Evolutionary conservation across 148 eudicot genomes (phyloP).

Genomic region (Chenopodium album): DNA sequence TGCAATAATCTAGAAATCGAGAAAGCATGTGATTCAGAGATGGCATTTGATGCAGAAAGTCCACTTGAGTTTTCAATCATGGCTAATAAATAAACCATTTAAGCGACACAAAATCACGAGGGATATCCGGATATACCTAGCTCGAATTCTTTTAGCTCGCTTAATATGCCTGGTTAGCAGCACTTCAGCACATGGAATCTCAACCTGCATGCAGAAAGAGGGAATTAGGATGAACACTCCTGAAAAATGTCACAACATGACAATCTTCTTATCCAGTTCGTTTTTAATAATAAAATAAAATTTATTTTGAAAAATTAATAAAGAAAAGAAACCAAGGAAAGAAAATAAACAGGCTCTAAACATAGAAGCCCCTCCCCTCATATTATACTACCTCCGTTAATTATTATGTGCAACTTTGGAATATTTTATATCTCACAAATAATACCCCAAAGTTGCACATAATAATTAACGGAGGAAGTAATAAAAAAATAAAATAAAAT

Average conservation of each 20-base stretch:
- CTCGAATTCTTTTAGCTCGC: conserved; percentile 67
- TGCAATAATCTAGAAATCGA: background rate
- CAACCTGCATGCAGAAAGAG: conserved; percentile 40
- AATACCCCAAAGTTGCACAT: too few species aligned
- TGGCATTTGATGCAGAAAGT: background rate
- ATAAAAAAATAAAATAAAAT: too few species aligned
- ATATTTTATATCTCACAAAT: too few species aligned
- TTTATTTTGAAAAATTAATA: too few species aligned
- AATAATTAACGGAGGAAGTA: too few species aligned
- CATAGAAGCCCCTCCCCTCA: too few species aligned
- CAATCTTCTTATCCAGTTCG: background rate
- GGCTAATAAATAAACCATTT: background rate
- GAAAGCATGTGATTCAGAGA: background rate
- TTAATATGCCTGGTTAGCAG: conserved; percentile 54
- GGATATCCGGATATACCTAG: conserved; percentile 40
- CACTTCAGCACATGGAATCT: conserved; percentile 39
- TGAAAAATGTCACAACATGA: background rate
- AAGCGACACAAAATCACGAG: background rate
- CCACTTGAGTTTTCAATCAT: background rate
- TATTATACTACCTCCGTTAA: too few species aligned
- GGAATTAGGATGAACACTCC: conserved; percentile 18
- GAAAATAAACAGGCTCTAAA: too few species aligned
- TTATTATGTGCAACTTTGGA: too few species aligned
- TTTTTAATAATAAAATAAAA: too few species aligned
- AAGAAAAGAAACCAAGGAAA: too few species aligned